phyloP scores from a whole-genome alignment of 257 asterid genomes.

The Solanum rostratum region DNA sequence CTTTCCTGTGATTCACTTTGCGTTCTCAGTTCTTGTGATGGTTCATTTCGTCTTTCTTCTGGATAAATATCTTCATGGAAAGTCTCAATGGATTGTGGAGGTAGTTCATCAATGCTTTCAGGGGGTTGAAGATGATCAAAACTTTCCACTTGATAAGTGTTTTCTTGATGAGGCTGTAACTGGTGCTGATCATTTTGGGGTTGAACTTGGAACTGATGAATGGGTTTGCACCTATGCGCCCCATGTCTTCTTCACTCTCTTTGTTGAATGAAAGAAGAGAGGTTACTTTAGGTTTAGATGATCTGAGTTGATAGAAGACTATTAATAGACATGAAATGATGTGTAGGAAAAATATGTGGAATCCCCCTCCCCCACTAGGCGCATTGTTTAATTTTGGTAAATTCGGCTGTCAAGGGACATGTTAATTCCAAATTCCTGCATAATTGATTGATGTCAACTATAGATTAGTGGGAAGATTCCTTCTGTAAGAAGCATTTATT shows the following conservation, averaged over 20 bases:
- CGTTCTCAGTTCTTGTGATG: neutral
- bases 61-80: constrained; percentile 5
- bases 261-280: neutral
- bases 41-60: neutral
- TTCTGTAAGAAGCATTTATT: neutral
- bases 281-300: neutral
- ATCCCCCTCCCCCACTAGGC: neutral
- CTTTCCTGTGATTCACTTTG: neutral
- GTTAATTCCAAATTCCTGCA: neutral
- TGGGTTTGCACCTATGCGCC: constrained; percentile 4
- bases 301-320: neutral
- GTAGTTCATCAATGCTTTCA: constrained; percentile 10
- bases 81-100: neutral
- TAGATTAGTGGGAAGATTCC: neutral
- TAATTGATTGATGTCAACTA: neutral
- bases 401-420: neutral
- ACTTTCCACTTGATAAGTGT: too few relatives aligned
- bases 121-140: neutral
- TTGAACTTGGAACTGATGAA: neutral
- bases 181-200: neutral
- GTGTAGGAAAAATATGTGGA: neutral
- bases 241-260: constrained; percentile 1
- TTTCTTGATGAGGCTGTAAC: neutral
- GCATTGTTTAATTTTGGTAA: neutral
- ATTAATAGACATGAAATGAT: neutral